Base-by-base conservation (phyloP, 2,329 filamentous ascomycete genomes). In the Colletotrichum brevisporum region DNA sequence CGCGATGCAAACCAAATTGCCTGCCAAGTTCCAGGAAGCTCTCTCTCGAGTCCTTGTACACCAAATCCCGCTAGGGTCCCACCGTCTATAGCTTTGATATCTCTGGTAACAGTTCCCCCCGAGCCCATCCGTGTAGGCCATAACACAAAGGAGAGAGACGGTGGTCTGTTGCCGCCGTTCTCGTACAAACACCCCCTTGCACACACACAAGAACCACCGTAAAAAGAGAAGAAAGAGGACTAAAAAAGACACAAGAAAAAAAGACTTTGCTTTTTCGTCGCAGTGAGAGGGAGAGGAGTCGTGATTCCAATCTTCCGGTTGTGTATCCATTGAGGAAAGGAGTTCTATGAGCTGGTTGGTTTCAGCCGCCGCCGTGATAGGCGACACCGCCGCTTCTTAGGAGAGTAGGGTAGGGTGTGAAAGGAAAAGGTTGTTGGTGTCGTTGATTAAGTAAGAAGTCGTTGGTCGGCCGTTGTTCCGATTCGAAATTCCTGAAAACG, bases 401-500 rank as follows among this genome's bases (percentile, higher is more conserved):
- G 21, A 27, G 41, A 39, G 27, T 51, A 36, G 27, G 41, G 58
- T 43, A 27, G 12, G 24, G 51, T 62, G 31, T 36, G 5, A 10
- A 36, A 36, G 10, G 31, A 10, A 10, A 36, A 27, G 13, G 6
- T 24, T 24, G 31, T 60, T 66, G 55, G n/a, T 54, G 55, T 51
- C 50, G 53, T 41, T 57, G 12, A 67, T 61, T 69, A 67, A 26
- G 26, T 63, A 55, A 69, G 50, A 69, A 67, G 67, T 69, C 67
- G 62, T 24, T 58, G 43, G 62, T 60, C 45, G 56, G 67, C 55
- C 62, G 67, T 47, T 45, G 60, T 48, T 47, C 26, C 54, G 57
- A 63, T 43, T 67, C 54, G 48, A 67, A 67, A 39, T 63, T 48
- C 61, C 63, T 31, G 53, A 59, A 72, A 81, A 81, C 80, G 79